Evolutionary conservation across 164 flowering plant genomes (phyloP), one percentile per base, ranked within the genome.

Genomic region (Protea cynaroides): DNA sequence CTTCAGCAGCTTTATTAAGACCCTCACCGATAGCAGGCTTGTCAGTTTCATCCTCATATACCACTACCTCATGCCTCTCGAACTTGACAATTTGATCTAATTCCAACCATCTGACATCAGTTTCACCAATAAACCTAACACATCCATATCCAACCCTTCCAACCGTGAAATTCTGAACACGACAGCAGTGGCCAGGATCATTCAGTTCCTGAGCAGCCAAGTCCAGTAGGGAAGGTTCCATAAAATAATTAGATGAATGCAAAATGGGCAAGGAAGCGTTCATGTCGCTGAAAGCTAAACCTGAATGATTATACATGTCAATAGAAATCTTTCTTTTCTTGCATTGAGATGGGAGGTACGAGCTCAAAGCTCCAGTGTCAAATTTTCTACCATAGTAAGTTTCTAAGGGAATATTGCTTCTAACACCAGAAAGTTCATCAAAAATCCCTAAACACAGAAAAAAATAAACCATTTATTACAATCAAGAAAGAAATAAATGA

Each of bases 1-100:
- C 97, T 79, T 84, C 89, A 38, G 99, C 97, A 49, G 88, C 69
- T 74, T 92, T 95, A 70, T 95, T 95, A 23, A 95, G 90, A 54
- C 97, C 97, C 69, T 80, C 71, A 49, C 97, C 97, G 70, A 81
- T 76, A 25, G n/a, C 65, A n/a, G 99, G 97, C 70, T 95, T 92
- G 6, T 69, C 64, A 64, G 57, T 73, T 71, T 87, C 97, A 70
- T 92, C 88, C 47, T 76, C 84, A 69, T 95, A 95, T n/a, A 95
- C 92, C 71, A 84, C 80, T 11, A 95, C 75, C 67, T 83, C 85
- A 64, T 87, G 80, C 75, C 81, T 79, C 34, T 66, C 56, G 66
- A 95, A 85, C 82, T 75, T 86, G 38, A 95, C 80, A 71, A 92
- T 83, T 61, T 62, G 44, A 69, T 89, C 88, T 59, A 95, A 75